Conservation (phyloP, 2,329 filamentous ascomycete genomes). For the Diaporthe sp. region DNA sequence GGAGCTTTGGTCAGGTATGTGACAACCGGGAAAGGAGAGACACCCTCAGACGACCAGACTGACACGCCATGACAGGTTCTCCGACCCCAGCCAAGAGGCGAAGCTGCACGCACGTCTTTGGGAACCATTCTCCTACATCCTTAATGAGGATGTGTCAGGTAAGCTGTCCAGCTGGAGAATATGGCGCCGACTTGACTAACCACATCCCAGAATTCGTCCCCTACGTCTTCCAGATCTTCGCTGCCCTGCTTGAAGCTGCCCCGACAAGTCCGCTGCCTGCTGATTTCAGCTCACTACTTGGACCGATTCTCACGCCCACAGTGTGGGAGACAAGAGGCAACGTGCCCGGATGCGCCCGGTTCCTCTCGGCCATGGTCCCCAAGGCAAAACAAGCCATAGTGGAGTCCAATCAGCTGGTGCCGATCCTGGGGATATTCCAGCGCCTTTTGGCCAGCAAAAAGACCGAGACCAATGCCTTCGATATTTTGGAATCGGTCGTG, state of each 20-base stretch:
- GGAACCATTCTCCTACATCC: slow-evolving; percentile 83
- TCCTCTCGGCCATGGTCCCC: slow-evolving; percentile 87
- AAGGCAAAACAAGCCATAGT: slow-evolving; percentile 81
- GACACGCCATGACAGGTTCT: slow-evolving; percentile 65
- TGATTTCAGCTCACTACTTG: slow-evolving; percentile 84
- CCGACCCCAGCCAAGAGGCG: slow-evolving; percentile 75
- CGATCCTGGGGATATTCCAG: slow-evolving; percentile 96
- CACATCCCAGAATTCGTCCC: slow-evolving; percentile 83
- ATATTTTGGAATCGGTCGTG: slow-evolving; percentile 87
- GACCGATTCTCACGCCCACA: slow-evolving; percentile 82
- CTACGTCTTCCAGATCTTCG: slow-evolving; percentile 96
- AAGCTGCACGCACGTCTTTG: slow-evolving; percentile 87
- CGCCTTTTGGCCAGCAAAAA: slow-evolving; percentile 85
- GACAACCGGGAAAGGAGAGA: neutral
- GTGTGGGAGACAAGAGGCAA: slow-evolving; percentile 96
- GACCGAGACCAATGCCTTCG: slow-evolving; percentile 89
- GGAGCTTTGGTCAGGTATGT: slow-evolving; percentile 84
- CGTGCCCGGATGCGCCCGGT: slow-evolving; percentile 88
- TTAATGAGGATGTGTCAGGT: slow-evolving; percentile 87
- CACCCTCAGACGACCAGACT: neutral
- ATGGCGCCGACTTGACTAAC: slow-evolving; percentile 48
- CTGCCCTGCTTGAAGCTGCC: slow-evolving; percentile 89
- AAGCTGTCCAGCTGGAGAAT: slow-evolving; percentile 45
- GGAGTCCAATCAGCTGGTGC: slow-evolving; percentile 84
- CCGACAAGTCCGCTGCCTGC: slow-evolving; percentile 82